Evolutionary conservation across 1,284 basidiomycete species (phyloP), one percentile per base, ranked within the genome.

Genomic region (Apiotrichum akiyoshidainum): DNA sequence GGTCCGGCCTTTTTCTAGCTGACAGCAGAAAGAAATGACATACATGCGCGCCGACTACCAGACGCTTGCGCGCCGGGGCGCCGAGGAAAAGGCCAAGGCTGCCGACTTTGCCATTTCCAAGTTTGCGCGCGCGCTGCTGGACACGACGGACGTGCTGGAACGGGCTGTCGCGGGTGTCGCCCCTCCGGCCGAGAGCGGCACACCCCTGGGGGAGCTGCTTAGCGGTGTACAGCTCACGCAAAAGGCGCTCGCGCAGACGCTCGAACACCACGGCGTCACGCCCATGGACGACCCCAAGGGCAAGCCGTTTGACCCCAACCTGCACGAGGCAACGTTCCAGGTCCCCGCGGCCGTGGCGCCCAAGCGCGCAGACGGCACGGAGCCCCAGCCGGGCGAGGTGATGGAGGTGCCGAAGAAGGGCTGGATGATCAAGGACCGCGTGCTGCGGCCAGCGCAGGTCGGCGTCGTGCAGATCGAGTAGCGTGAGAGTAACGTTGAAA

Each of bases 291-390:
- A 71, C 16, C 57, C 56, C 10, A 87, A 85, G 0, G 95, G 94
- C 55, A 90, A 95, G 75, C 83, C 82, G 69, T 99, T 99, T 71
- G 92, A 99, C 79, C 95, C 95, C 33, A 96, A 95, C 78, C 79
- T 82, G 48, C 95, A 99, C 74, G 95, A 99, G 80, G 95, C 95
- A 8, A 82, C 96, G 40, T 98, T 92, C 81, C 92, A 95, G 80
- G 90, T 86, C 22, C 93, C 94, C n/a, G 65, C 68, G 37, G 68
- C 65, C 46, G 65, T 66, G 19, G 84, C 95, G 58, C 81, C 81
- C 13, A 89, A 85, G 45, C 93, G 91, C 80, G 46, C 51, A 17
- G 66, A 71, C 50, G 72, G 71, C 17, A 49, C 52, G 22, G 57
- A 60, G 33, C 68, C 65, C 57, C 87, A 88, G 72, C 86, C 92